These are phyloP conservation scores for Chytriomyces sp. DNA, from an alignment of 192 early-diverging fungal species.

Conservation along the genomic window DNA sequence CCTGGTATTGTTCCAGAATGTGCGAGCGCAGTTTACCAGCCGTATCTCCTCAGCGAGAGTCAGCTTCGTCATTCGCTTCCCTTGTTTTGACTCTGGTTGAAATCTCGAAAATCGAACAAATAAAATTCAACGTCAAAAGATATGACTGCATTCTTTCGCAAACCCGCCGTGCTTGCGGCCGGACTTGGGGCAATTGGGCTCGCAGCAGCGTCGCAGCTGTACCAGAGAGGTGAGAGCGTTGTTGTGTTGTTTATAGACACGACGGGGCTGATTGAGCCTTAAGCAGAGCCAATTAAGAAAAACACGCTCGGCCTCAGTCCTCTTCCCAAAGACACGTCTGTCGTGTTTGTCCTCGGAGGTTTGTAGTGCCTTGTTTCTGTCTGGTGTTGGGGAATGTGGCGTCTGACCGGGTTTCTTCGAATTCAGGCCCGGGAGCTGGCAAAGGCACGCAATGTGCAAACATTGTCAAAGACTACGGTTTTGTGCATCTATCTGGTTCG, in stretches of 20 bases:
- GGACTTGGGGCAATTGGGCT: conserved; percentile 21
- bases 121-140: conserved; percentile 12
- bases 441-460: conserved; percentile 96
- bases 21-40: conserved; percentile 3
- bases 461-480: conserved; percentile 86
- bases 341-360: conserved; percentile 88
- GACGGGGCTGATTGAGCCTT: neutral
- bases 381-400: neutral
- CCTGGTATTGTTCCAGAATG: no score
- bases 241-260: neutral
- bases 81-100: neutral
- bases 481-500: conserved; percentile 90
- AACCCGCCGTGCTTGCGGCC: neutral
- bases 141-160: conserved; percentile 2
- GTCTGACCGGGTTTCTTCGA: neutral
- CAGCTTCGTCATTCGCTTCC: conserved; percentile 9
- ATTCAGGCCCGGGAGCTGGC: conserved; percentile 65
- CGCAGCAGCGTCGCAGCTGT: neutral
- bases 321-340: conserved; percentile 62
- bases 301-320: conserved; percentile 39
- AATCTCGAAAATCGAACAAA: neutral
- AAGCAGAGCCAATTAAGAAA: conserved; percentile 1
- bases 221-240: conserved; percentile 4
- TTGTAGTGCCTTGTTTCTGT: conserved; percentile 39
- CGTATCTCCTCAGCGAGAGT: conserved; percentile 26